Evolutionary conservation across 2,329 filamentous ascomycete species (phyloP).

Genomic region (Fusarium mexicanum): DNA sequence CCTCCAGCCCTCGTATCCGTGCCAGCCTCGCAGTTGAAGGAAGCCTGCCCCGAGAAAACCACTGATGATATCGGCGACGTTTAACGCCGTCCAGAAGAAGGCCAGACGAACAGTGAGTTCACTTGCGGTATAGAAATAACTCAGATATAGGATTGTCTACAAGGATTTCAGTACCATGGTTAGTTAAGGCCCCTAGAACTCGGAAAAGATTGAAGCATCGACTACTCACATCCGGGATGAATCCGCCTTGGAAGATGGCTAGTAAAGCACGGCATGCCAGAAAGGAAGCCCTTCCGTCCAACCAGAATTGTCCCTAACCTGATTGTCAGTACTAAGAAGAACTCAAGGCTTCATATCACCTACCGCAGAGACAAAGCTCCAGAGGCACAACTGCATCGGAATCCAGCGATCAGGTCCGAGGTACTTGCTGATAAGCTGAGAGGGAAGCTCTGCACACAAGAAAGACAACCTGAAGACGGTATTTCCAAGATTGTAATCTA

Average conservation of each 20-base stretch:
- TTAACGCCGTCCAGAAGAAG: not conserved
- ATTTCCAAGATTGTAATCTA: not conserved
- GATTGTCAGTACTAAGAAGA: not conserved
- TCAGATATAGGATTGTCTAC: not conserved
- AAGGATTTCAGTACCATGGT: not conserved
- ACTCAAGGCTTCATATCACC: fast-evolving
- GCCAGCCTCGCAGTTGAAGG: not conserved
- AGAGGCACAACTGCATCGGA: not conserved
- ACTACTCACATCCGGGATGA: not conserved
- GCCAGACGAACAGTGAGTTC: not conserved
- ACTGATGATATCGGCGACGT: not conserved
- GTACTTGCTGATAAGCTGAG: not conserved
- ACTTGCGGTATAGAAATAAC: not conserved
- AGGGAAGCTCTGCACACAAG: not conserved
- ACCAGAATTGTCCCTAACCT: not conserved
- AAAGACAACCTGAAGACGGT: not conserved
- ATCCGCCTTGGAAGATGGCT: not conserved
- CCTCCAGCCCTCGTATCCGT: not conserved
- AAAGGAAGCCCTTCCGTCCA: not conserved
- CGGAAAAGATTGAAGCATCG: fast-evolving
- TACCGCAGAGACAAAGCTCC: not conserved
- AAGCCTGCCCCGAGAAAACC: not conserved
- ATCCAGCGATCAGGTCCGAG: not conserved
- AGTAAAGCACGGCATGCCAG: not conserved
- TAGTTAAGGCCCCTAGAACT: not conserved